phyloP scores from a whole-genome alignment of 2,329 filamentous ascomycete genomes.

The Aspergillus proliferans region DNA sequence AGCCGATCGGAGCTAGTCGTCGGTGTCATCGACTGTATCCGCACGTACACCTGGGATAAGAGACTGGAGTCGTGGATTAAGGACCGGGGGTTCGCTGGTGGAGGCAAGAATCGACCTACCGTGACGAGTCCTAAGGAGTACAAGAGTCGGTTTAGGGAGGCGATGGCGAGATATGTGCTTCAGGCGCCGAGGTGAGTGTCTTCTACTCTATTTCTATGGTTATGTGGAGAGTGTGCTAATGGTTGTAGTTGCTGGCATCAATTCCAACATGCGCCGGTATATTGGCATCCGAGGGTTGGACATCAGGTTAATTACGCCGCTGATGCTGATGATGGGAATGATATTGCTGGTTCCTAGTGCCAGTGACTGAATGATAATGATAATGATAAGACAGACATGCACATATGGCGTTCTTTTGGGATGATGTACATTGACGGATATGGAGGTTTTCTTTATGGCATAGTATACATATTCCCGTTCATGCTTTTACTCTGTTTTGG shows the following conservation, averaged over 20 bases:
- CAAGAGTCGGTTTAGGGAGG: slow-evolving; percentile 88
- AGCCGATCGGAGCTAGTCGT: slow-evolving; percentile 84
- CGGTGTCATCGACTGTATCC: slow-evolving; percentile 96
- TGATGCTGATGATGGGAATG: slow-evolving; percentile 16
- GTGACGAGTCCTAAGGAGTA: slow-evolving; percentile 98
- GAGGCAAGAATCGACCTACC: slow-evolving; percentile 77
- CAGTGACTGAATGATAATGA: background rate
- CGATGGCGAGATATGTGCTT: slow-evolving; percentile 78
- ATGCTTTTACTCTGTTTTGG: too few species aligned
- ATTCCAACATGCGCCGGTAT: slow-evolving; percentile 30
- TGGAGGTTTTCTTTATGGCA: too few species aligned
- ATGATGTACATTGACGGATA: too few species aligned
- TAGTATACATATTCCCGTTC: too few species aligned
- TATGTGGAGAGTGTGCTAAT: background rate
- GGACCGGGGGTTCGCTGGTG: slow-evolving; percentile 76
- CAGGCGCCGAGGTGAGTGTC: slow-evolving; percentile 43
- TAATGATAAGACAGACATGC: too few species aligned
- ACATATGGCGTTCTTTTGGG: too few species aligned
- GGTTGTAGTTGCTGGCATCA: slow-evolving; percentile 42
- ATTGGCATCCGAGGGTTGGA: slow-evolving; percentile 25
- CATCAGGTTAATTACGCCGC: slow-evolving; percentile 13
- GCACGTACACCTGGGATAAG: slow-evolving; percentile 99
- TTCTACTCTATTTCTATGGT: too few species aligned
- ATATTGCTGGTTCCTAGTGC: background rate
- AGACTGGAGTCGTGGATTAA: slow-evolving; percentile 99